Evolutionary conservation across 2,329 filamentous ascomycete genomes (phyloP).

Genomic region (Remersonia thermophila): DNA sequence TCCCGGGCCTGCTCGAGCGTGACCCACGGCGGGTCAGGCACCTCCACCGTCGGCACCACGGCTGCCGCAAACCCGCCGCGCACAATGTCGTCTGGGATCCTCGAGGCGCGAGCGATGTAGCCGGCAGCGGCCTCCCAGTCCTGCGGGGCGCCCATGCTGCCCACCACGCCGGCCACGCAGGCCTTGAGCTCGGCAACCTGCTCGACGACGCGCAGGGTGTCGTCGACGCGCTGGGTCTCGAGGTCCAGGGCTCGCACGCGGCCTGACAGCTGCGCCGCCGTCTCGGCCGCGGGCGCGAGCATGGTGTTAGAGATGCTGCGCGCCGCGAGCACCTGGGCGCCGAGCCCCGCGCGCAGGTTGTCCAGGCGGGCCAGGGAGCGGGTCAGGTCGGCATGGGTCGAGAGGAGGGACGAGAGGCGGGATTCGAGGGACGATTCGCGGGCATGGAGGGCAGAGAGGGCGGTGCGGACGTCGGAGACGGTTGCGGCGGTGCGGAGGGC

Average conservation of each 20-base stretch:
- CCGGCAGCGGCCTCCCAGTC: constrained; percentile 96
- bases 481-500: constrained; percentile 58
- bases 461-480: constrained; percentile 66
- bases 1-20: constrained; percentile 82
- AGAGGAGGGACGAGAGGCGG: constrained; percentile 63
- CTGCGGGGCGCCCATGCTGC: constrained; percentile 93
- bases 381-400: constrained; percentile 74
- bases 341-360: constrained; percentile 75
- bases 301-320: constrained; percentile 79
- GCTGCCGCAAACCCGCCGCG: constrained; percentile 78
- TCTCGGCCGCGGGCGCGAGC: constrained; percentile 75
- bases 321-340: constrained; percentile 73
- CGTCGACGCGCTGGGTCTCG: constrained; percentile 83
- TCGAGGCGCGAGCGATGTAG: constrained; percentile 72
- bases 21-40: constrained; percentile 78
- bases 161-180: constrained; percentile 85
- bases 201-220: constrained; percentile 83
- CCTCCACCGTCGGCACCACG: constrained; percentile 90
- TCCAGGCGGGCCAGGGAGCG: constrained; percentile 82
- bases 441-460: constrained; percentile 60
- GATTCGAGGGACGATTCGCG: constrained; percentile 64
- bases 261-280: constrained; percentile 71
- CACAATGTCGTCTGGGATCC: constrained; percentile 68
- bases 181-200: constrained; percentile 95
- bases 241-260: constrained; percentile 80